Evolutionary conservation across 2,329 filamentous ascomycete species (phyloP), one percentile per base, ranked within the genome.

Genomic region (Alternaria sp.): DNA sequence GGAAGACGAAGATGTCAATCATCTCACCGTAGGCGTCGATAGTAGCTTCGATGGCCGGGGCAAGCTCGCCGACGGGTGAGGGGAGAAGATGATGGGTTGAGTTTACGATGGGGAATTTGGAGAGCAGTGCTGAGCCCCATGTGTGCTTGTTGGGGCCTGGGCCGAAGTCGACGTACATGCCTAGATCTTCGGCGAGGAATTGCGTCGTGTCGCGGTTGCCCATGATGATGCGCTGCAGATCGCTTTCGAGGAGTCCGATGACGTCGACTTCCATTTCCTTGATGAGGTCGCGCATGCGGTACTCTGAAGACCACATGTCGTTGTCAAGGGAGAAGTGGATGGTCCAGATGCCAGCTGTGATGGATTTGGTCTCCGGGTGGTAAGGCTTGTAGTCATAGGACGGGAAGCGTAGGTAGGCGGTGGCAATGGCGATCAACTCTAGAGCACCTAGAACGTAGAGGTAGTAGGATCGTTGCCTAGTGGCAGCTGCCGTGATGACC

Each of bases 91-190:
- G 96, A 78, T 99, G 96, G 21, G 94, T 97, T 2, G 93, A 97
- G 82, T 98, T 97, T 64, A 99, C 81, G 74, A 99, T 99, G 4
- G 96, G 96, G 84, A 98, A 99, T 78, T 98, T 98, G 72, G 94
- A 97, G 5, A 99, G 87, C 47, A 99, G 85, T 21, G 94, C 96
- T 10, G 91, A 89, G 55, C 96, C 96, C 96, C 96, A 99, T 0
- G 96, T 99, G 83, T 99, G 96, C 83, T 98, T 99, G 87, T 99
- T 97, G 7, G 96, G 96, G 2, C 96, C 96, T 28, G 96, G 96
- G 59, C 96, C 96, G 75, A 94, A 97, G 83, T 99, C 96, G 54
- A 96, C 94, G 76, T 97, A 99, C 96, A 99, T 99, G 72, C 96
- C 96, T 11, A 99, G 87, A 70, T 99, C 94, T 79, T 98, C 95